Conservation (phyloP, 75 land plant species). For the Picea glauca region DNA sequence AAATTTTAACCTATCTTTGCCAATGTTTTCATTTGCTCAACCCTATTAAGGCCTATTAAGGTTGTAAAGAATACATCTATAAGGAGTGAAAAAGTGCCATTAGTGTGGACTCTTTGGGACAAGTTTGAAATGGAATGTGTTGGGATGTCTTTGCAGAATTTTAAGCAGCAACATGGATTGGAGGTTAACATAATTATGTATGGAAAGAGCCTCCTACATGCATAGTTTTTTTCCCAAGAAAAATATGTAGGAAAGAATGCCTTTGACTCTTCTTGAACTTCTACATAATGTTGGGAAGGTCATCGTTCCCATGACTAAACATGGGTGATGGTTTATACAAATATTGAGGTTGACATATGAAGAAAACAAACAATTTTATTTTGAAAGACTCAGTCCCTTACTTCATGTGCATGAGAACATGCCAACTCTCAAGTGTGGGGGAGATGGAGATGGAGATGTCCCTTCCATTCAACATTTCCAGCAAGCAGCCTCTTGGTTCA, state of each 20-base stretch:
- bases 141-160: slow-evolving; percentile 45
- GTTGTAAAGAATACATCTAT: background rate
- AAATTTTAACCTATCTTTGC: too few relatives aligned
- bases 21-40: too few relatives aligned
- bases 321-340: background rate
- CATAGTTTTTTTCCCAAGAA: slow-evolving; percentile 42
- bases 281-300: slow-evolving; percentile 44
- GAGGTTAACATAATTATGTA: slow-evolving; percentile 55
- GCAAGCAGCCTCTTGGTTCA: too few relatives aligned
- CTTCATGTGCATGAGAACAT: too few relatives aligned
- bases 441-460: too few relatives aligned
- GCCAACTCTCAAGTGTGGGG: too few relatives aligned
- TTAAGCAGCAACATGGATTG: slow-evolving; percentile 46
- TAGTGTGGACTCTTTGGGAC: slow-evolving; percentile 53
- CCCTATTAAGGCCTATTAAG: too few relatives aligned
- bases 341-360: too few relatives aligned
- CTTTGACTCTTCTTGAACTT: slow-evolving; percentile 37
- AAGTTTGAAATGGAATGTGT: slow-evolving; percentile 57
- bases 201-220: slow-evolving; percentile 51
- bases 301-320: slow-evolving; percentile 30
- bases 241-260: slow-evolving; percentile 45
- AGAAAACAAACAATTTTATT: too few relatives aligned
- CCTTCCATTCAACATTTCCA: too few relatives aligned
- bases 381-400: too few relatives aligned
- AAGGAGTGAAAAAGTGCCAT: slow-evolving; percentile 26